phyloP scores from a whole-genome alignment of 2,329 filamentous ascomycete genomes.

The Trichophyton simii region DNA sequence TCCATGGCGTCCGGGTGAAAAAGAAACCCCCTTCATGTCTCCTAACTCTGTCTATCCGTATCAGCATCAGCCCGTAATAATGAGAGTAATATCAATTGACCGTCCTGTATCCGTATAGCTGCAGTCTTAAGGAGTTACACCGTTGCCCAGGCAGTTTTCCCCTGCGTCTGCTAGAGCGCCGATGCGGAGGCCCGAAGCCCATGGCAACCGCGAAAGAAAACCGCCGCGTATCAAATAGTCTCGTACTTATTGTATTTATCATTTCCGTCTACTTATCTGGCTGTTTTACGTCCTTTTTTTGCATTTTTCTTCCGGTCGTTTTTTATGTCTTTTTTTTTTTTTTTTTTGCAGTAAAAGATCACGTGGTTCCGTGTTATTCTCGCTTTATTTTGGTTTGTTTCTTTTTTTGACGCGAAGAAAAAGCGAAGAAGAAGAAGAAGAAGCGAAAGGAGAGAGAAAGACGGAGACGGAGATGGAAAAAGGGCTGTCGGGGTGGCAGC shows the following conservation, averaged over 20 bases:
- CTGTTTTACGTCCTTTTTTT: background rate
- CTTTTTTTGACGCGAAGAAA: background rate
- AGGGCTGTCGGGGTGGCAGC: background rate
- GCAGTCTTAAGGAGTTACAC: background rate
- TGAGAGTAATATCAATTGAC: too few species aligned
- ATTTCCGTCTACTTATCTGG: too few species aligned
- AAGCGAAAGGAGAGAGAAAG: background rate
- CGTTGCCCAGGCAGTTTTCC: background rate
- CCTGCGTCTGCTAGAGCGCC: background rate
- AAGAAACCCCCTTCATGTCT: background rate
- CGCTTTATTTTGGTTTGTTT: constrained; percentile 12
- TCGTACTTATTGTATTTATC: background rate
- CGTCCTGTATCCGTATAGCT: too few species aligned
- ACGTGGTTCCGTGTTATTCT: constrained; percentile 9
- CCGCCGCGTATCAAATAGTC: background rate
- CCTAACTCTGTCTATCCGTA: too few species aligned
- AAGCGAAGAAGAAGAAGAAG: background rate
- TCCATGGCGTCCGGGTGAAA: background rate
- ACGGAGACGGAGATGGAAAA: background rate
- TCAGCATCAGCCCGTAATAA: too few species aligned
- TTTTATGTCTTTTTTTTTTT: background rate
- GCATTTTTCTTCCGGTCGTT: background rate
- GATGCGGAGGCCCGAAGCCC: background rate
- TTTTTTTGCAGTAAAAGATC: background rate
- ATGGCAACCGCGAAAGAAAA: background rate